Evolutionary conservation across 78 protist species (phyloP).

Genomic region (Reticulomyxa filosa): DNA sequence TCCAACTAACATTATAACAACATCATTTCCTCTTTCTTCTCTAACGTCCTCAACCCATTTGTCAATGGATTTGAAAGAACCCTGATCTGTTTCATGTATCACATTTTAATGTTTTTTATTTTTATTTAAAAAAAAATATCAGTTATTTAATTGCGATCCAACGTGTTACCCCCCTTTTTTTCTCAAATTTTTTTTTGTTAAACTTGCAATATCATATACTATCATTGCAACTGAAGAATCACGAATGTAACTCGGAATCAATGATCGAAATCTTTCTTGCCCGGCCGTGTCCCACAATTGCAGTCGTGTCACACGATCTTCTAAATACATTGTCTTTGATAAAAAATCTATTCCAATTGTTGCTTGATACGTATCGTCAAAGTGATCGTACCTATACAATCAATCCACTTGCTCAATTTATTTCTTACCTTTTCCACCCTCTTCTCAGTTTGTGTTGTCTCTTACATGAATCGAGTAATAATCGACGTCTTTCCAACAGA

Average conservation of each 20-base stretch:
- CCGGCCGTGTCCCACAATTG: constrained; percentile 69
- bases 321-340: constrained; percentile 76
- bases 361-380: constrained; percentile 6
- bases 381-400: neutral
- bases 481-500: constrained; percentile 10
- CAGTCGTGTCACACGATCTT: constrained; percentile 76
- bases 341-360: constrained; percentile 90
- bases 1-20: neutral
- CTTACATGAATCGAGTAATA: neutral
- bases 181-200: too few relatives aligned
- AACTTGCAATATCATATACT: constrained; percentile 90
- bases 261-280: constrained; percentile 56
- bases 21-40: constrained; percentile 30
- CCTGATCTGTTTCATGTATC: neutral
- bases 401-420: too few relatives aligned
- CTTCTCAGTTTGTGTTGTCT: too few relatives aligned
- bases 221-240: constrained; percentile 85
- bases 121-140: neutral
- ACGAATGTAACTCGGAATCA: constrained; percentile 90
- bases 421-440: too few relatives aligned
- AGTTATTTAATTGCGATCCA: neutral
- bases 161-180: too few relatives aligned
- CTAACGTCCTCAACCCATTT: constrained; percentile 86
- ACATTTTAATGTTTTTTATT: neutral
- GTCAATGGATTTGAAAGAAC: constrained; percentile 40